Conservation (phyloP, 495 filamentous ascomycete genomes). For the Penicillium crystallinum region DNA sequence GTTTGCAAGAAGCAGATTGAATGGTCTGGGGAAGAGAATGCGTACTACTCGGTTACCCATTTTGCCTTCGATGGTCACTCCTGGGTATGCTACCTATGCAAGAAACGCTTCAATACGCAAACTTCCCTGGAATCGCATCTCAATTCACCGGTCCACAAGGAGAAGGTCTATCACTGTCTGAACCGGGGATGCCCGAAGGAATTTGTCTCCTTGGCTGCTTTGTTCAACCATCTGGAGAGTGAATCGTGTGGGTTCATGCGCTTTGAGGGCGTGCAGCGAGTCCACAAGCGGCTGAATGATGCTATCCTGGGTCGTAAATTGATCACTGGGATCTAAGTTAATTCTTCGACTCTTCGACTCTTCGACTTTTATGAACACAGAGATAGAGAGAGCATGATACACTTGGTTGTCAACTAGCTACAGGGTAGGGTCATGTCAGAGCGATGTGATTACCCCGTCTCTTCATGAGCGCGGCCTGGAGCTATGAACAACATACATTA, state of each 20-base stretch:
- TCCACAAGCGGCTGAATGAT: conserved; percentile 2
- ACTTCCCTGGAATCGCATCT: conserved; percentile 29
- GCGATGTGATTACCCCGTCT: too few relatives aligned
- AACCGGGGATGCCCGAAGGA: conserved; percentile 32
- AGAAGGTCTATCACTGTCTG: conserved; percentile 51
- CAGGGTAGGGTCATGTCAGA: too few relatives aligned
- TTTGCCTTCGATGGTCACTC: conserved; percentile 32
- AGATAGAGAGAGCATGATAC: too few relatives aligned
- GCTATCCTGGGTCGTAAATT: background rate
- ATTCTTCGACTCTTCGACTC: background rate
- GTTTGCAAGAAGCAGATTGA: conserved; percentile 41
- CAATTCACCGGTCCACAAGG: conserved; percentile 36
- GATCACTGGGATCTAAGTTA: background rate
- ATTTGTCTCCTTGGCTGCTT: conserved; percentile 42
- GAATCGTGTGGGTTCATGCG: conserved; percentile 45
- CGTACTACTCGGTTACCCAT: conserved; percentile 16
- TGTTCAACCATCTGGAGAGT: conserved; percentile 55
- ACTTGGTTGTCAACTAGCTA: too few relatives aligned
- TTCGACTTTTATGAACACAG: background rate
- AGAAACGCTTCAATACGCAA: conserved; percentile 24
- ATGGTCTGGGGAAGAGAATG: conserved; percentile 21
- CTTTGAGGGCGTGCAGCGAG: conserved; percentile 37
- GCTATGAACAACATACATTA: too few relatives aligned
- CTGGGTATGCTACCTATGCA: conserved; percentile 47
- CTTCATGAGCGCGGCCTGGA: too few relatives aligned